Conservation (phyloP, 2,329 filamentous ascomycete genomes). For the Colletotrichum camelliae region DNA sequence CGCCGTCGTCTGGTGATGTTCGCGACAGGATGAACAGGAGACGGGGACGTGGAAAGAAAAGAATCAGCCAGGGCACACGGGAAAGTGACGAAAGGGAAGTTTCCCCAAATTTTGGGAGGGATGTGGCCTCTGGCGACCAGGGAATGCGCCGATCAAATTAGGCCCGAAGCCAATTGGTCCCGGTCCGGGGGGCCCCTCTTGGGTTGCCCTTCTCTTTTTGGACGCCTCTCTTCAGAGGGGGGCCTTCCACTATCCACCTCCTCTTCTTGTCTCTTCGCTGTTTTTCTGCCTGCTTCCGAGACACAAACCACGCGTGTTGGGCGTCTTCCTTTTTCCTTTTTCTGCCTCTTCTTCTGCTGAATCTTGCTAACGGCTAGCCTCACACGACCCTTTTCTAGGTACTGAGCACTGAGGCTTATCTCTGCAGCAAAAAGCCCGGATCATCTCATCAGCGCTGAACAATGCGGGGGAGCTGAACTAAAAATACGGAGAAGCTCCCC, state of each 20-base stretch:
- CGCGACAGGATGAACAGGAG: background rate
- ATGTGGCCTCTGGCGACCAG: constrained; percentile 5
- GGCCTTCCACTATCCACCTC: background rate
- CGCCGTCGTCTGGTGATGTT: background rate
- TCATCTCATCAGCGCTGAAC: background rate
- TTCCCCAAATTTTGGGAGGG: constrained; percentile 16
- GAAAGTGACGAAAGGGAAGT: constrained; percentile 1
- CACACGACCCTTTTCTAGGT: background rate
- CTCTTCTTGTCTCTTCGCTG: background rate
- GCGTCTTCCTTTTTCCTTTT: background rate
- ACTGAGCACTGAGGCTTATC: background rate
- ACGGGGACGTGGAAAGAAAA: background rate
- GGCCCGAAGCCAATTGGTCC: background rate
- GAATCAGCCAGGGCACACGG: background rate
- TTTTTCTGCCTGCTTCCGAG: background rate
- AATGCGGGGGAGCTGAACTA: constrained; percentile 13
- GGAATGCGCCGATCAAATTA: constrained; percentile 12
- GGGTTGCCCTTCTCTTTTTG: background rate
- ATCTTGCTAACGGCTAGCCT: background rate
- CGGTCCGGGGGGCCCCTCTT: background rate
- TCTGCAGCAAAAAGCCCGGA: background rate
- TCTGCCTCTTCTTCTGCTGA: background rate
- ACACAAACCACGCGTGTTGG: background rate
- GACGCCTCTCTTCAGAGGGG: background rate
- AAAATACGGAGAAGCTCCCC: background rate